These are phyloP conservation scores for Russula griseocarnosa DNA, from an alignment of 768 basidiomycete genomes.

Conservation along the genomic window DNA sequence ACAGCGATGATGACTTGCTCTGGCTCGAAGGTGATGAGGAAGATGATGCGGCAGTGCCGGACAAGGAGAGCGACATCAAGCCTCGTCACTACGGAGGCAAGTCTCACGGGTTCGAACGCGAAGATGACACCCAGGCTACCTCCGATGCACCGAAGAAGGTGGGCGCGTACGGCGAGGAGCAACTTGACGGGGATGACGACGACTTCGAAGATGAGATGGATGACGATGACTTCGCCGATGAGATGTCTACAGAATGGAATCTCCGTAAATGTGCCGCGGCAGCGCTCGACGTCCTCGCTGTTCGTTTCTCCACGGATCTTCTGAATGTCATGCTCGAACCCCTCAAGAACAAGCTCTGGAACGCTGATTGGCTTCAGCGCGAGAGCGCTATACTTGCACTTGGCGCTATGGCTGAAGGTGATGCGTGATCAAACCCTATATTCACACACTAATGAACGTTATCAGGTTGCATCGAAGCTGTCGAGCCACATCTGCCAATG, in stretches of 20 bases:
- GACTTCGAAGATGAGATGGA: conserved; percentile 70
- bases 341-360: conserved; percentile 92
- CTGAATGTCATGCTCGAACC: conserved; percentile 84
- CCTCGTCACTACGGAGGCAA: conserved; percentile 89
- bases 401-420: conserved; percentile 98
- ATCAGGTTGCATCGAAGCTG: conserved; percentile 90
- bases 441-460: background rate
- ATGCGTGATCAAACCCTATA: conserved; percentile 29
- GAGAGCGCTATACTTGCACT: conserved; percentile 95
- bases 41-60: conserved; percentile 79
- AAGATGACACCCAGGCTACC: conserved; percentile 36
- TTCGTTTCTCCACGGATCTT: conserved; percentile 86
- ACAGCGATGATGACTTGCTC: conserved; percentile 92
- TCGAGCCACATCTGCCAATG: conserved; percentile 91
- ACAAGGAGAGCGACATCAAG: conserved; percentile 94
- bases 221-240: conserved; percentile 92
- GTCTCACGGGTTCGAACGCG: conserved; percentile 79
- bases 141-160: conserved; percentile 33
- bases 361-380: conserved; percentile 85
- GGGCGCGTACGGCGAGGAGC: conserved; percentile 78
- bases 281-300: conserved; percentile 93
- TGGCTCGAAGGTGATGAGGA: conserved; percentile 92
- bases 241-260: conserved; percentile 98
- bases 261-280: conserved; percentile 97
- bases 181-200: conserved; percentile 79